Conservation (phyloP, 768 basidiomycete genomes). For the Boletus edulis region DNA sequence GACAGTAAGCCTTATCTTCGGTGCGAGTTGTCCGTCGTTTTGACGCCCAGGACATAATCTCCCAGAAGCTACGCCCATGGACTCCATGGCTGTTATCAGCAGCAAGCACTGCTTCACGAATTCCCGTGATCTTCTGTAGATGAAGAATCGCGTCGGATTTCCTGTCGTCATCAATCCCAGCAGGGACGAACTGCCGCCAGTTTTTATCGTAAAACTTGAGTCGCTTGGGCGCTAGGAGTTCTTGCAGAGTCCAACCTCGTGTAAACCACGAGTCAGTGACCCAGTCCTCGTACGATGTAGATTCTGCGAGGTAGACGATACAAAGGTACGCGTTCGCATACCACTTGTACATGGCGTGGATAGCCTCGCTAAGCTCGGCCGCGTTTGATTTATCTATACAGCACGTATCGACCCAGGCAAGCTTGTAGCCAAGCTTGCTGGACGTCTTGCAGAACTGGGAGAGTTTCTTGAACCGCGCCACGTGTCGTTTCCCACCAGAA, state of each 20-base stretch:
- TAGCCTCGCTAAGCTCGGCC: too few species aligned
- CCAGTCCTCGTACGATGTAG: background rate
- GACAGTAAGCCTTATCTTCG: conserved; percentile 24
- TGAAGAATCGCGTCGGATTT: background rate
- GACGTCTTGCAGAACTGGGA: conserved; percentile 3
- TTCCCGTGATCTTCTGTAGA: background rate
- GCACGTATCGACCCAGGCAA: conserved; percentile 15
- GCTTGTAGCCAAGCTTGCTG: background rate
- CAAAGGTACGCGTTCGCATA: conserved; percentile 6
- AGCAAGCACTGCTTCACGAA: background rate
- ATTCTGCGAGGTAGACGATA: conserved; percentile 10
- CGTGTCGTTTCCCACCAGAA: background rate
- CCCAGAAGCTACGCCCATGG: background rate
- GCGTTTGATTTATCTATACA: conserved; percentile 18
- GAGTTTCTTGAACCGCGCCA: background rate
- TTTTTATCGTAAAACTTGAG: conserved; percentile 17
- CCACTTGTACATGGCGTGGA: too few species aligned
- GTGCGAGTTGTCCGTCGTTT: conserved; percentile 17
- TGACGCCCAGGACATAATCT: conserved; percentile 23
- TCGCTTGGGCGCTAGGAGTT: conserved; percentile 16
- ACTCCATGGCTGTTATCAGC: background rate
- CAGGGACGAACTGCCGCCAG: conserved; percentile 5
- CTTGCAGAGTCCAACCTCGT: too few species aligned
- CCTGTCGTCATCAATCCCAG: background rate
- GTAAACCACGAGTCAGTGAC: too few species aligned